phyloP scores from a whole-genome alignment of 2,329 filamentous ascomycete genomes.

The Hymenoscyphus infarciens region DNA sequence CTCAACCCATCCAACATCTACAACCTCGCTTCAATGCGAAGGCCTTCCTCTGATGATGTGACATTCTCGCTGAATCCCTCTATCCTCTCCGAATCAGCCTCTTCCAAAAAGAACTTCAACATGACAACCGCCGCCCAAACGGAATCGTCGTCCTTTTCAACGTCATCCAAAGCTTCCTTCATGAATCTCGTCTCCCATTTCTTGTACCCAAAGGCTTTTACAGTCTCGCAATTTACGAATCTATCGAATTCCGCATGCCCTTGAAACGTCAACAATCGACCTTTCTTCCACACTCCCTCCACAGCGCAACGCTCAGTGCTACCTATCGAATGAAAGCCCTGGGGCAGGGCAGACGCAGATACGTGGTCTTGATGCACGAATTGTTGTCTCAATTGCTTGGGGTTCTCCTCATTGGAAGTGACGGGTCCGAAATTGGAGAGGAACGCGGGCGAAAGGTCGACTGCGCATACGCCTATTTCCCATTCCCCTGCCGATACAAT shows the following conservation, averaged over 20 bases:
- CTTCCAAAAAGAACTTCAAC: slow-evolving; percentile 33
- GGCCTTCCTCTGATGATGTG: not conserved
- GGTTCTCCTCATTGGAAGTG: slow-evolving; percentile 2
- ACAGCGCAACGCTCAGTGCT: slow-evolving; percentile 34
- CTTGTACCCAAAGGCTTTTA: slow-evolving; percentile 36
- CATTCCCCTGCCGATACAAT: slow-evolving; percentile 29
- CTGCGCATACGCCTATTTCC: slow-evolving; percentile 35
- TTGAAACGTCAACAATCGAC: slow-evolving; percentile 40
- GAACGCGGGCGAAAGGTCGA: slow-evolving; percentile 29
- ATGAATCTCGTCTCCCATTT: slow-evolving; percentile 28
- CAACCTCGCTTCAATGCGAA: not conserved
- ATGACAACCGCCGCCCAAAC: slow-evolving; percentile 34
- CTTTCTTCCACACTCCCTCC: slow-evolving; percentile 40
- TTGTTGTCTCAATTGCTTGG: slow-evolving; percentile 33
- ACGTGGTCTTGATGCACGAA: slow-evolving; percentile 40
- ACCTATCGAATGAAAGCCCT: slow-evolving; percentile 28
- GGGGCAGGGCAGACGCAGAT: slow-evolving; percentile 2
- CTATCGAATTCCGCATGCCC: slow-evolving; percentile 44
- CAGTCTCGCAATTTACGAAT: slow-evolving; percentile 39
- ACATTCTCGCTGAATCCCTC: not conserved
- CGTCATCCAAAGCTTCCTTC: slow-evolving; percentile 22
- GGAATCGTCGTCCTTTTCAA: slow-evolving; percentile 33
- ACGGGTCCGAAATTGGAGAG: slow-evolving; percentile 19
- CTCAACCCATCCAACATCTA: too few relatives aligned
- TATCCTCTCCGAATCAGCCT: slow-evolving; percentile 3